These are phyloP conservation scores for Flaveria linearis DNA, from an alignment of 129 eudicot species.

Conservation along the genomic window DNA sequence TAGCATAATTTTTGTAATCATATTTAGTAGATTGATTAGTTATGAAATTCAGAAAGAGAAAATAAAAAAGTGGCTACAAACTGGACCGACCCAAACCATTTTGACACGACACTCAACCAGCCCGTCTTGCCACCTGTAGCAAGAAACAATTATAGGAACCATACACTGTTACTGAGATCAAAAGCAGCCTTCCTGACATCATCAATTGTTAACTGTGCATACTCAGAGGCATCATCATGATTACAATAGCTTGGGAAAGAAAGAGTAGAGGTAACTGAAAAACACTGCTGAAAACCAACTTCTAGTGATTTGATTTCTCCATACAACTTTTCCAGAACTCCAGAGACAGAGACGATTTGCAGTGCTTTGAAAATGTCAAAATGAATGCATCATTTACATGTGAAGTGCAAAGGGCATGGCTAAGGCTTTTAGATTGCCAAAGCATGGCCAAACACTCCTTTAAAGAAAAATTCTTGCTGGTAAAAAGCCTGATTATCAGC, in stretches of 20 bases:
- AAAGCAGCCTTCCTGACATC: slow-evolving; percentile 62
- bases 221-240: slow-evolving; percentile 31
- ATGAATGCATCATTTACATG: slow-evolving; percentile 63
- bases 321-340: slow-evolving; percentile 71
- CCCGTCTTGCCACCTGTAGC: slow-evolving; percentile 16
- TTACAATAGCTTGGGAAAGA: slow-evolving; percentile 37
- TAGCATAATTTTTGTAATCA: not conserved
- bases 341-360: slow-evolving; percentile 43
- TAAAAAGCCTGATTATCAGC: slow-evolving; percentile 49
- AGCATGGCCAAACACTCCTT: slow-evolving; percentile 51
- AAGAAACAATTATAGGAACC: slow-evolving; percentile 29
- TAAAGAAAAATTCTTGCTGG: slow-evolving; percentile 51
- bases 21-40: not conserved
- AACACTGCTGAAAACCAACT: slow-evolving; percentile 63
- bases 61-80: not conserved
- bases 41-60: not conserved
- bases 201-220: slow-evolving; percentile 38
- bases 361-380: slow-evolving; percentile 48
- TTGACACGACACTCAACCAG: slow-evolving; percentile 3
- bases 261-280: slow-evolving; percentile 40
- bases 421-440: slow-evolving; percentile 79
- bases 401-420: slow-evolving; percentile 86
- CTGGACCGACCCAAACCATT: not conserved
- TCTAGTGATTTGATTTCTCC: slow-evolving; percentile 51
- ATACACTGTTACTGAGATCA: slow-evolving; percentile 65